Conservation (phyloP, 2,329 filamentous ascomycete species). For the Byssothecium circinans region DNA sequence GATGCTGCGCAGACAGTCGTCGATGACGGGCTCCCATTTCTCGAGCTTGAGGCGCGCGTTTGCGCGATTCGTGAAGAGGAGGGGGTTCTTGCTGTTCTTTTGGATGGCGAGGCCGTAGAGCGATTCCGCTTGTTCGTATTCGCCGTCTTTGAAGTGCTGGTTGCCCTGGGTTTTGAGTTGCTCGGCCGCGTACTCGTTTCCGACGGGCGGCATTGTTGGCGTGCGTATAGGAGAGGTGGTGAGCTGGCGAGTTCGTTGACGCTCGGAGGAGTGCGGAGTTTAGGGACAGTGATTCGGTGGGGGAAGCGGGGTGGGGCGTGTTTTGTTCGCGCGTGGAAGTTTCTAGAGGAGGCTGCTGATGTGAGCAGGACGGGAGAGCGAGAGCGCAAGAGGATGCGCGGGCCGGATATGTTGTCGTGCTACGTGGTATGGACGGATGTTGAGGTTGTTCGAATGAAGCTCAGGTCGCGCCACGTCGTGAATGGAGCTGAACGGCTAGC, state of each 20-base stretch:
- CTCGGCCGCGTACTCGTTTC: slow-evolving; percentile 47
- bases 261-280: slow-evolving; percentile 3
- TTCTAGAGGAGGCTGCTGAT: slow-evolving; percentile 11
- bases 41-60: slow-evolving; percentile 76
- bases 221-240: not conserved
- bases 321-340: slow-evolving; percentile 6
- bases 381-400: not conserved
- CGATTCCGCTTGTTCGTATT: slow-evolving; percentile 67
- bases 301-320: slow-evolving; percentile 1
- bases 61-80: slow-evolving; percentile 87
- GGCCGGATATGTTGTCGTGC: too few species aligned
- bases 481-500: not conserved
- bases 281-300: slow-evolving; percentile 5
- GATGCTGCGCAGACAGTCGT: slow-evolving; percentile 76
- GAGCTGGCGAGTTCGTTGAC: not conserved
- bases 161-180: slow-evolving; percentile 60
- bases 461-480: not conserved
- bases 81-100: slow-evolving; percentile 73
- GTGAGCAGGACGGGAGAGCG: slow-evolving; percentile 1
- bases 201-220: slow-evolving; percentile 23
- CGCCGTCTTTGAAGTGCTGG: slow-evolving; percentile 63
- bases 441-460: not conserved
- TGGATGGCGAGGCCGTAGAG: slow-evolving; percentile 79
- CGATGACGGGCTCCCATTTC: slow-evolving; percentile 72
- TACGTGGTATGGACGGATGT: too few species aligned